A percentile compares a stretch with the other conserved stretches of the same genome.
These are phyloP conservation scores for Trichoderma sp. DNA, from an alignment of 2,329 filamentous ascomycete genomes.

Conservation along the genomic window DNA sequence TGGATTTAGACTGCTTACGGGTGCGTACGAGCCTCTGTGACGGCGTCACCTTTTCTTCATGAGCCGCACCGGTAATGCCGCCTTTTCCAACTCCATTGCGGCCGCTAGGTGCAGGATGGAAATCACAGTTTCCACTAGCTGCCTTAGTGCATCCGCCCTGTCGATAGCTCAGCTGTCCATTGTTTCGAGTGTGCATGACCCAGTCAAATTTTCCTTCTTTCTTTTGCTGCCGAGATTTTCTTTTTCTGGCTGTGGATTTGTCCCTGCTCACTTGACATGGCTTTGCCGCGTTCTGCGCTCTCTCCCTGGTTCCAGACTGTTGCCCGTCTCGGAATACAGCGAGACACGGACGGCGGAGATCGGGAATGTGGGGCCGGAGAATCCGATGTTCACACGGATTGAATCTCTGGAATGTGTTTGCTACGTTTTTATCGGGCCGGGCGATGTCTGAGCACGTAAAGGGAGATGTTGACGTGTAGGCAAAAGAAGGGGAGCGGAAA, in stretches of 20 bases:
- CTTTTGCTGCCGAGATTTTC: neutral
- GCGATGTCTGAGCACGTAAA: neutral
- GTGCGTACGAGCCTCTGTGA: neutral
- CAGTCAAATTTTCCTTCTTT: neutral
- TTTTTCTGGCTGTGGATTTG: neutral
- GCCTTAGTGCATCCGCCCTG: conserved; percentile 13
- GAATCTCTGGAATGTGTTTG: conserved; percentile 3
- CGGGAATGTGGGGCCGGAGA: conserved; percentile 19
- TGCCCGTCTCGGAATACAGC: conserved; percentile 2
- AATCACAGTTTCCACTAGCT: conserved; percentile 12
- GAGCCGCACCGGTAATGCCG: conserved; percentile 7
- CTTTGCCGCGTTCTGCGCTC: conserved; percentile 10
- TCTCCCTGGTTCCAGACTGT: neutral
- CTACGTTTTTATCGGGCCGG: neutral
- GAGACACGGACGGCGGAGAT: conserved; percentile 5
- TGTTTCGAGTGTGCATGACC: conserved; percentile 17
- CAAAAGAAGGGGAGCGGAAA: neutral
- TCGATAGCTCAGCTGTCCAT: conserved; percentile 19
- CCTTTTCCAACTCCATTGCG: neutral
- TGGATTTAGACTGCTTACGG: conserved; percentile 6
- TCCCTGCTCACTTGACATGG: neutral
- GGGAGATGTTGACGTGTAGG: neutral
- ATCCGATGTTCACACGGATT: conserved; percentile 10
- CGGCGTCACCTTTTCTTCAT: neutral
- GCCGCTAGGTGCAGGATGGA: conserved; percentile 9